A percentile compares a stretch with the other conserved stretches of the same genome.
Evolutionary conservation across 805 yeast species (phyloP).

Genomic region (Candida coquimbonensis): DNA sequence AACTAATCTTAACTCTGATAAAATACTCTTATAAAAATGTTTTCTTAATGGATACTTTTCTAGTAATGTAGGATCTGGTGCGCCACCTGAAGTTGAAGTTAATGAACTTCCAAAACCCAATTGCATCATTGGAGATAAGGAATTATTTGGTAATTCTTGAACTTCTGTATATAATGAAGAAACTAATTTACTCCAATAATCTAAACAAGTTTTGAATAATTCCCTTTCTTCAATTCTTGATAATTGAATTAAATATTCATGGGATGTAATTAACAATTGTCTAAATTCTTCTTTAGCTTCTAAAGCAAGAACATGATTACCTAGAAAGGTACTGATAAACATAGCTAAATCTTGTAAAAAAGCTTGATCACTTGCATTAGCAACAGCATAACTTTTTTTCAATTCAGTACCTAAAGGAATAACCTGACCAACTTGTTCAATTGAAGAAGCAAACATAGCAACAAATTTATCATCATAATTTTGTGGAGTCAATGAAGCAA

Average conservation of each 20-base stretch:
- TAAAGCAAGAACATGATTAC: slow-evolving; percentile 60
- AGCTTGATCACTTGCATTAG: slow-evolving; percentile 81
- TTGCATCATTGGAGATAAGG: slow-evolving; percentile 72
- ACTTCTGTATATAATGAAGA: slow-evolving; percentile 77
- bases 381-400: slow-evolving; percentile 61
- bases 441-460: slow-evolving; percentile 60
- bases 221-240: slow-evolving; percentile 94
- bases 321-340: slow-evolving; percentile 79
- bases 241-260: slow-evolving; percentile 73
- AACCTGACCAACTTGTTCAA: slow-evolving; percentile 60
- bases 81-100: slow-evolving; percentile 57
- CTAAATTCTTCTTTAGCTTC: slow-evolving; percentile 50
- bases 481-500: slow-evolving; percentile 59
- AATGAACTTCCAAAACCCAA: slow-evolving; percentile 37
- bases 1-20: slow-evolving; percentile 83
- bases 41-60: slow-evolving; percentile 79
- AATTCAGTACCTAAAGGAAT: slow-evolving; percentile 72
- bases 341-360: slow-evolving; percentile 92
- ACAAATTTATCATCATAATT: slow-evolving; percentile 53
- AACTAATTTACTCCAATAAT: slow-evolving; percentile 91
- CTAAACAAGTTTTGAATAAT: slow-evolving; percentile 89
- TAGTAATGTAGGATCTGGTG: slow-evolving; percentile 74
- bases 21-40: slow-evolving; percentile 70
- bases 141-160: slow-evolving; percentile 67
- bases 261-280: slow-evolving; percentile 62